A percentile compares a stretch with the other conserved stretches of the same genome.
phyloP scores from a whole-genome alignment of 2,329 filamentous ascomycete species.

The Sphaerulina musiva region DNA sequence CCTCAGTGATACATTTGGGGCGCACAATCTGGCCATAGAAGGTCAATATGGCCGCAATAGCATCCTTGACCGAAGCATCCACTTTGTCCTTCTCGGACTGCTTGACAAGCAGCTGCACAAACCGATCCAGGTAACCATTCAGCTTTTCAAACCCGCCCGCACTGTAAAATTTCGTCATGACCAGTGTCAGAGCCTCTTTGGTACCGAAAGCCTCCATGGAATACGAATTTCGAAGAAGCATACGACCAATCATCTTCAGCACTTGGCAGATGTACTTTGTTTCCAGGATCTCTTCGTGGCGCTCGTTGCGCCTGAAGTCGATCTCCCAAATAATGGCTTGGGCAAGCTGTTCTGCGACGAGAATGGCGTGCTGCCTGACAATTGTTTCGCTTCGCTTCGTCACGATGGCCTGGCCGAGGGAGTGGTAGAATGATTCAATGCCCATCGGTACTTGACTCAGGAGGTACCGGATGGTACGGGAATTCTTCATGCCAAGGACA shows the following conservation, averaged over 20 bases:
- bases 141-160: conserved; percentile 68
- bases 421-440: conserved; percentile 80
- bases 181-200: conserved; percentile 53
- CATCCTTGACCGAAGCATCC: conserved; percentile 20
- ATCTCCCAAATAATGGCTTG: conserved; percentile 43
- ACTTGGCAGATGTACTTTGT: conserved; percentile 23
- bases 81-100: conserved; percentile 38
- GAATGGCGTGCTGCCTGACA: conserved; percentile 54
- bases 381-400: conserved; percentile 63
- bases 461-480: conserved; percentile 66
- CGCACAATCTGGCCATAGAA: conserved; percentile 72
- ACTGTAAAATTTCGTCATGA: conserved; percentile 81
- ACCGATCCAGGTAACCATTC: conserved; percentile 44
- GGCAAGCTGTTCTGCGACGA: conserved; percentile 63
- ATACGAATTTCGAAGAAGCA: conserved; percentile 25
- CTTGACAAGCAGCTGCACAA: conserved; percentile 25
- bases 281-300: conserved; percentile 20
- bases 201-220: conserved; percentile 23
- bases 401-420: conserved; percentile 73
- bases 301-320: conserved; percentile 21
- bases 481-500: conserved; percentile 59
- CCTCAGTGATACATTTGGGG: conserved; percentile 73
- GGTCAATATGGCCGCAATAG: conserved; percentile 73
- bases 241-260: conserved; percentile 21
- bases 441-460: conserved; percentile 71